These are phyloP conservation scores for Escovopsis sp. DNA, from an alignment of 2,329 filamentous ascomycete genomes.

Conservation along the genomic window DNA sequence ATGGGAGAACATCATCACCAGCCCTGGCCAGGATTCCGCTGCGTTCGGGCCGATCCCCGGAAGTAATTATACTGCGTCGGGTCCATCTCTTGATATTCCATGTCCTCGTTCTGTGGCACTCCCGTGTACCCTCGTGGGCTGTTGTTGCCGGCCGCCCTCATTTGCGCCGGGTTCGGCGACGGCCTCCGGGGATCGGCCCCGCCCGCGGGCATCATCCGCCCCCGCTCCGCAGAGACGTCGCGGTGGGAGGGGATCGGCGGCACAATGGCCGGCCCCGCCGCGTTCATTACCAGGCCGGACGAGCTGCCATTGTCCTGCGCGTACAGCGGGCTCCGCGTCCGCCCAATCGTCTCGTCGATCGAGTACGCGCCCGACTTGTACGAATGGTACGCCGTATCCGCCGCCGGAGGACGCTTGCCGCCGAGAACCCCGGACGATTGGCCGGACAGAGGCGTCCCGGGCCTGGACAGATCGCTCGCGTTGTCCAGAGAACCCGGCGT, in stretches of 20 bases:
- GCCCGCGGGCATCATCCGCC: slow-evolving; percentile 11
- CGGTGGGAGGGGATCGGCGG: slow-evolving; percentile 13
- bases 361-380: slow-evolving; percentile 11
- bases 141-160: slow-evolving; percentile 26
- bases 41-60: slow-evolving; percentile 21
- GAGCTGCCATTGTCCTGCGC: slow-evolving; percentile 36
- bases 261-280: slow-evolving; percentile 35
- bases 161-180: too few relatives aligned
- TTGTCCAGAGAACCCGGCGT: slow-evolving; percentile 42
- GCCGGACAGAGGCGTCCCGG: slow-evolving; percentile 30
- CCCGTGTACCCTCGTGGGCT: slow-evolving; percentile 42
- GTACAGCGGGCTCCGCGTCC: slow-evolving; percentile 34
- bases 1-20: slow-evolving; percentile 15
- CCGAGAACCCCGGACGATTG: slow-evolving; percentile 22
- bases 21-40: slow-evolving; percentile 23
- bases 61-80: slow-evolving; percentile 44
- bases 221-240: slow-evolving; percentile 12
- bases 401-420: slow-evolving; percentile 12
- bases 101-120: slow-evolving; percentile 36
- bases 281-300: slow-evolving; percentile 36
- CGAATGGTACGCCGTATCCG: slow-evolving; percentile 17
- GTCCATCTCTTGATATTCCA: slow-evolving; percentile 21
- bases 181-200: neutral
- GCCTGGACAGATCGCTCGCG: slow-evolving; percentile 31
- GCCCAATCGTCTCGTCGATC: slow-evolving; percentile 12